Evolutionary conservation across 768 basidiomycete genomes (phyloP), one percentile per base, ranked within the genome.

Genomic region (Daedaleopsis nitida): DNA sequence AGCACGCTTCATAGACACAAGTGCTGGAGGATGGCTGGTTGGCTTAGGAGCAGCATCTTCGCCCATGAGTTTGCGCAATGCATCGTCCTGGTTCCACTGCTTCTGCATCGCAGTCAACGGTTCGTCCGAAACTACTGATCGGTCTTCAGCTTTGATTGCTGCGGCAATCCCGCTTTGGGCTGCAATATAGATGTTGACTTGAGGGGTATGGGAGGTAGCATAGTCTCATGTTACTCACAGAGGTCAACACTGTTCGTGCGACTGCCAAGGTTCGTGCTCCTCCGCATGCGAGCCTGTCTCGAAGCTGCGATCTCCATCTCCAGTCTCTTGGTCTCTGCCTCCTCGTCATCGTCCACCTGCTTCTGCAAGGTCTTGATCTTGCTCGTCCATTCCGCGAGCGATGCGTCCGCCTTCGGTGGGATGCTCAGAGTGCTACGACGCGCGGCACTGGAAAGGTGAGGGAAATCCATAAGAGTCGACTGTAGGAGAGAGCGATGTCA

Each of bases 311-410:
- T 83, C 68, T 83, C 81, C 57, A 81, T 75, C 68, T 83, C 81
- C 14, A 94, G 80, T 57, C 86, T 80, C 52, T 81, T 83, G 69
- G 91, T 85, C 67, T 94, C 92, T 7, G 80, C 83, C 70, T 91
- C 90, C 59, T 92, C 91, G 63, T 91, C 88, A 14, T 86, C 86
- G 63, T 94, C 91, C 24, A 92, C 87, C 67, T 92, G 89, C 60
- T 85, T 82, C 70, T 92, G 91, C 73, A 93, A 75, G 16, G 85
- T 88, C 71, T 87, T 88, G 72, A 94, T 91, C 77, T 82, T 87
- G 74, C 77, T 87, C 14, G 91, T 83, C 91, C 91, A 93, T 72
- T 93, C 89, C 16, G 89, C 81, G n/a, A 92, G 79, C 52, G 84
- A 87, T 3, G 79, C 77, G 66, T 91, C 89, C 19, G 86, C 78